phyloP scores from a whole-genome alignment of 139 green algal species.

The Chlamydomonas sp. region DNA sequence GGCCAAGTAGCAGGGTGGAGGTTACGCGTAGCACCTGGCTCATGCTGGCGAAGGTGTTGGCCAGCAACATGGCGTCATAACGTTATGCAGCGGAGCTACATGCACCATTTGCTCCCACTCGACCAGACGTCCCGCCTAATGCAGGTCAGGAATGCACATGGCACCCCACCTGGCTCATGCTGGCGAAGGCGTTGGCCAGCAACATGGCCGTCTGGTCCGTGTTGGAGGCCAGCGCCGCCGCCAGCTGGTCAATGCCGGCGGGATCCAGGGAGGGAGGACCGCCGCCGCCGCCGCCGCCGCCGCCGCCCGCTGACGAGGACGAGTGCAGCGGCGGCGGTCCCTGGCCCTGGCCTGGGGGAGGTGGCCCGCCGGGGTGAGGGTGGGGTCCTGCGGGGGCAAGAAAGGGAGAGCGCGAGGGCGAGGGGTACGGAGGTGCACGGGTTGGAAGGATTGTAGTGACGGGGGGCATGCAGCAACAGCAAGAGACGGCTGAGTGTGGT shows the following conservation, averaged over 20 bases:
- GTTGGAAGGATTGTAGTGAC: no score
- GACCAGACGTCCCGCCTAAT: background rate
- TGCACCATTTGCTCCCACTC: no score
- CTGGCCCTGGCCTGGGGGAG: background rate
- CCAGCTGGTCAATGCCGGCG: conserved; percentile 25
- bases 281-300: background rate
- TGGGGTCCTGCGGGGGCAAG: no score
- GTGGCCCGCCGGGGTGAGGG: background rate
- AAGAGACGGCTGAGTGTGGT: no score
- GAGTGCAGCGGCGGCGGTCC: background rate
- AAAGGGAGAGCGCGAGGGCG: no score
- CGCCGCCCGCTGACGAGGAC: background rate
- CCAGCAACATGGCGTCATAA: no score
- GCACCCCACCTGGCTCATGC: conserved; percentile 32
- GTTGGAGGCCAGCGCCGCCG: conserved; percentile 30
- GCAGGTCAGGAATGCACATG: background rate
- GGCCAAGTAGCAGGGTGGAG: no score
- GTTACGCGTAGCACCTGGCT: no score
- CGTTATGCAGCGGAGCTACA: no score
- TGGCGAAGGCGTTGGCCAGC: conserved; percentile 30
- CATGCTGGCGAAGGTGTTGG: no score
- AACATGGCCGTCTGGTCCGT: conserved; percentile 26
- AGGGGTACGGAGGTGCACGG: no score
- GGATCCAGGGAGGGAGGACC: background rate
- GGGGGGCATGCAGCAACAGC: no score